Conservation (phyloP, 169 alveolate genomes). For the Theileria orientalis region DNA sequence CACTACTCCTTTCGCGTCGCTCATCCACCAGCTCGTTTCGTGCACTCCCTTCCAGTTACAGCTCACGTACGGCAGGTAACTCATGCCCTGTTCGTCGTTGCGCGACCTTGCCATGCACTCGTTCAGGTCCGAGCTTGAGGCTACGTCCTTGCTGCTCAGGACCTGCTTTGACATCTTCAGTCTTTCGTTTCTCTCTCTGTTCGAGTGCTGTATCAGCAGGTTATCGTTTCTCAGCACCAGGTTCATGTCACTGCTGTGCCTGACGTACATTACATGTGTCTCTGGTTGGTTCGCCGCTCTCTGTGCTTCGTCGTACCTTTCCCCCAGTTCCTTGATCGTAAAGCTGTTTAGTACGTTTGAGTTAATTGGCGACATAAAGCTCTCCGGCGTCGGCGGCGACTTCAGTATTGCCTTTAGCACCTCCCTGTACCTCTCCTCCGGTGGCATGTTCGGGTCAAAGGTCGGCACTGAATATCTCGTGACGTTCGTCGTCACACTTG, state of each 20-base stretch:
- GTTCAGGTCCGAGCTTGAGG: constrained; percentile 47
- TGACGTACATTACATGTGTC: constrained; percentile 3
- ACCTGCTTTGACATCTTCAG: constrained; percentile 16
- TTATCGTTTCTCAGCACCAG: constrained; percentile 11
- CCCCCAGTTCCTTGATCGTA: constrained; percentile 4
- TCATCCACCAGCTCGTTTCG: constrained; percentile 50
- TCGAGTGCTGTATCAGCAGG: constrained; percentile 9
- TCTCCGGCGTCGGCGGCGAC: not conserved
- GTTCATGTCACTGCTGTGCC: constrained; percentile 4
- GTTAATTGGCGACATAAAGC: not conserved
- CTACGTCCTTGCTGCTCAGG: constrained; percentile 12
- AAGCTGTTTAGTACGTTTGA: constrained; percentile 3
- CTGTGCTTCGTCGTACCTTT: constrained; percentile 29
- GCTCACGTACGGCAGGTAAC: constrained; percentile 35
- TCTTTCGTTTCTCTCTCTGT: constrained; percentile 1
- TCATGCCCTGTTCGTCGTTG: constrained; percentile 21
- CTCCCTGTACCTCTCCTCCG: constrained; percentile 10
- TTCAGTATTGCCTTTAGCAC: not conserved
- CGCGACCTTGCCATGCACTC: constrained; percentile 34
- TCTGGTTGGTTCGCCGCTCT: not conserved
- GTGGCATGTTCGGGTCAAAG: constrained; percentile 1
- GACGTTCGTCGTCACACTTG: not conserved
- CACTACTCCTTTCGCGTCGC: constrained; percentile 18
- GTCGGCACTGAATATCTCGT: not conserved
- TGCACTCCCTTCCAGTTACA: constrained; percentile 52